These are phyloP conservation scores for Amaranthus palmeri DNA, from an alignment of 148 eudicot genomes.

Conservation along the genomic window DNA sequence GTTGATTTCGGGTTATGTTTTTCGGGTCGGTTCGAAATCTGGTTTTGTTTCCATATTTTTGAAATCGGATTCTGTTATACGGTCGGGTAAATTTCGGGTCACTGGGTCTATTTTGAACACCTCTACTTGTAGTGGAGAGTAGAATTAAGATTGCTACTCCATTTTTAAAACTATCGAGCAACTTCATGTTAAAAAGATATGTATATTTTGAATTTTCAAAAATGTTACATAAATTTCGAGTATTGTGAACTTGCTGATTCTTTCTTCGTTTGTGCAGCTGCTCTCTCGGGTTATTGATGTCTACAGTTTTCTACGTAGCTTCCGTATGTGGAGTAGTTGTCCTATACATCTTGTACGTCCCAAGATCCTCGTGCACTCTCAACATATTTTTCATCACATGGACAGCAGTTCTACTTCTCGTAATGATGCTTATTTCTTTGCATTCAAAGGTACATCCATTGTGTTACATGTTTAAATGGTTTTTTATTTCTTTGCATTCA, in stretches of 20 bases:
- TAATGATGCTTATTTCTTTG: conserved; percentile 77
- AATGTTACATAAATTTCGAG: no score
- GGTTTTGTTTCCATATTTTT: no score
- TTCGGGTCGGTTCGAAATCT: no score
- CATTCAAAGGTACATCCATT: conserved; percentile 66
- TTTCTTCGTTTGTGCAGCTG: conserved; percentile 44
- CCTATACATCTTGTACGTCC: conserved; percentile 62
- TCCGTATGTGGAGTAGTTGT: conserved; percentile 65
- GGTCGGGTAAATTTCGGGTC: no score
- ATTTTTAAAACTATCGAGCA: no score
- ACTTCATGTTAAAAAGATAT: no score
- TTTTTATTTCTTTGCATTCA: neutral
- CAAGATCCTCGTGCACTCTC: conserved; percentile 66
- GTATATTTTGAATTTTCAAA: no score
- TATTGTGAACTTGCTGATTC: neutral
- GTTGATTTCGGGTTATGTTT: no score
- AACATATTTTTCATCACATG: conserved; percentile 92
- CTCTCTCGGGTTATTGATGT: conserved; percentile 64
- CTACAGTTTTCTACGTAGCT: conserved; percentile 67
- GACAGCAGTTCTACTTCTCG: conserved; percentile 69
- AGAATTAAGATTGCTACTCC: no score
- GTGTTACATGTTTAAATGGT: neutral
- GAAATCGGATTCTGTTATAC: no score
- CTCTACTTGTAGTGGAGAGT: no score
- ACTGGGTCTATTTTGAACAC: no score